A percentile compares a stretch with the other conserved stretches of the same genome.
These are phyloP conservation scores for Termitomyces sp. DNA, from an alignment of 1,284 basidiomycete species.

Conservation along the genomic window DNA sequence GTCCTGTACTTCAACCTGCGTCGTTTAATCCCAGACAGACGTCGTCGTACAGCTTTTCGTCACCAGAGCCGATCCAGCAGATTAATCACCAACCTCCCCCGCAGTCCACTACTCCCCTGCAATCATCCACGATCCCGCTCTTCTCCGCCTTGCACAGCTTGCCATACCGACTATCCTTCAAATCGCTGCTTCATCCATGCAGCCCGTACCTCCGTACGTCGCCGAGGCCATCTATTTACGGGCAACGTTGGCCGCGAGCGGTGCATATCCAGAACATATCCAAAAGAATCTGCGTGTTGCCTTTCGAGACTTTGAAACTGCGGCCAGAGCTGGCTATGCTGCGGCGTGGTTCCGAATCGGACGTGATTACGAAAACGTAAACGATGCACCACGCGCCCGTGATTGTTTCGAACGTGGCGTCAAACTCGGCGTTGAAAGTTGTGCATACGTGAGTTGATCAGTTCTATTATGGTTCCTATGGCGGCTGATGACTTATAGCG, in stretches of 20 bases:
- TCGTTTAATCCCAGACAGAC: conserved; percentile 16
- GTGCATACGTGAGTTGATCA: conserved; percentile 63
- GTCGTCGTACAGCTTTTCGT: conserved; percentile 10
- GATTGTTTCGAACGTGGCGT: conserved; percentile 84
- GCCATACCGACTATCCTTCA: conserved; percentile 63
- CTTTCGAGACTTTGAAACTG: conserved; percentile 83
- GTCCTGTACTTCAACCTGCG: conserved; percentile 19
- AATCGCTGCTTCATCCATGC: conserved; percentile 35
- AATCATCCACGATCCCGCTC: conserved; percentile 56
- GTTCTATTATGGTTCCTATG: conserved; percentile 5
- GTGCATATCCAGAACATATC: conserved; percentile 58
- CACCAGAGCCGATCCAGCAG: conserved; percentile 23
- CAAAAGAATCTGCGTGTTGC: conserved; percentile 71
- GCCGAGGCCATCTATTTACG: conserved; percentile 75
- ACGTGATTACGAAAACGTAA: conserved; percentile 84
- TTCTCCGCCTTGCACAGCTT: conserved; percentile 58
- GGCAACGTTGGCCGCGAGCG: conserved; percentile 67
- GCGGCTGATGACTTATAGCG: conserved; percentile 42
- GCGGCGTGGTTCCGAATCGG: conserved; percentile 88
- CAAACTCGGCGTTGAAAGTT: conserved; percentile 66
- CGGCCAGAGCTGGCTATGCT: conserved; percentile 69
- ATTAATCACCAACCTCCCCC: conserved; percentile 22
- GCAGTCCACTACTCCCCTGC: conserved; percentile 37
- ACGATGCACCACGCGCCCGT: conserved; percentile 63
- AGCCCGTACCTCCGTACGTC: conserved; percentile 37